These are phyloP conservation scores for Coemansia aciculifera DNA, from an alignment of 192 early-diverging fungal species.

Conservation along the genomic window DNA sequence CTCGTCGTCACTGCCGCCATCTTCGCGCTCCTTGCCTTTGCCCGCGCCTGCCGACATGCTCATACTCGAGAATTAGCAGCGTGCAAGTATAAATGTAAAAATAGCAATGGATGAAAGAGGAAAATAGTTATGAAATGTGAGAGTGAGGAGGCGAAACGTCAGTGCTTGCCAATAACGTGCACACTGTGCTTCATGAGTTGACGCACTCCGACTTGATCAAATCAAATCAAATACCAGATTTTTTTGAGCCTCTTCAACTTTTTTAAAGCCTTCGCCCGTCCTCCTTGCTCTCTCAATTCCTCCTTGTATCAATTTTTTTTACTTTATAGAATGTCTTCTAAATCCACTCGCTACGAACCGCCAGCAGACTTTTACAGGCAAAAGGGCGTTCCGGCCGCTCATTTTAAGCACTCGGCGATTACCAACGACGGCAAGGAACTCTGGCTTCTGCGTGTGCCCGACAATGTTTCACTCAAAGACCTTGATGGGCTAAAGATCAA, in stretches of 20 bases:
- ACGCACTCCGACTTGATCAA: neutral
- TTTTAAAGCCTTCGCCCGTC: neutral
- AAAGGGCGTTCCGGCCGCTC: slow-evolving; percentile 10
- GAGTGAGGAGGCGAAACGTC: neutral
- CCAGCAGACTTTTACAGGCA: slow-evolving; percentile 33
- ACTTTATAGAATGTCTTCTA: neutral
- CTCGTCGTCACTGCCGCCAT: neutral
- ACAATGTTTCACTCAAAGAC: slow-evolving; percentile 31
- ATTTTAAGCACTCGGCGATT: slow-evolving; percentile 17
- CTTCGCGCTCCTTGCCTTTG: slow-evolving; percentile 7
- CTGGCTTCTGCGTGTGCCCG: slow-evolving; percentile 50
- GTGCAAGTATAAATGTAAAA: neutral
- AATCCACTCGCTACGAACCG: slow-evolving; percentile 26
- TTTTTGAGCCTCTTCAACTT: neutral
- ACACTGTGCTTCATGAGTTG: neutral
- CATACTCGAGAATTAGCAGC: neutral
- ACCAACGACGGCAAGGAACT: slow-evolving; percentile 34
- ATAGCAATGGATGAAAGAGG: neutral
- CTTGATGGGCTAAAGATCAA: slow-evolving; percentile 47
- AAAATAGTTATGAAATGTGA: neutral
- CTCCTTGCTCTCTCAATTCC: neutral
- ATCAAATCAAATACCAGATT: slow-evolving; percentile 1
- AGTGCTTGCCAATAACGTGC: neutral
- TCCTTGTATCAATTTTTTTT: neutral
- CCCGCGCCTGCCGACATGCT: neutral